These are phyloP conservation scores for Scedosporium aurantiacum DNA, from an alignment of 2,329 filamentous ascomycete species.

Conservation along the genomic window DNA sequence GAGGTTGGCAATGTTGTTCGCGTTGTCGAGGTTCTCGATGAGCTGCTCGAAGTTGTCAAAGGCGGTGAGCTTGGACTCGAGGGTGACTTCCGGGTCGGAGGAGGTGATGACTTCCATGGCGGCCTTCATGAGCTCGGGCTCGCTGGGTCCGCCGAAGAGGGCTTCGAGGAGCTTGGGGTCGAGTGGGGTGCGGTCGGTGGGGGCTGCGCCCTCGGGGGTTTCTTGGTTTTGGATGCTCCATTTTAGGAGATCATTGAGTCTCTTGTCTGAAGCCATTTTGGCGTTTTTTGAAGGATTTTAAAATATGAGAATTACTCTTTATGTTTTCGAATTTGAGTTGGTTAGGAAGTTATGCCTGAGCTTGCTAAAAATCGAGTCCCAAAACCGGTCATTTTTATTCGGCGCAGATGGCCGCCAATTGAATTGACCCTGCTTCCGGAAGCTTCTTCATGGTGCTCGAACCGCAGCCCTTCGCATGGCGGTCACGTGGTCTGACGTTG, in stretches of 20 bases:
- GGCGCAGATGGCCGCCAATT: neutral
- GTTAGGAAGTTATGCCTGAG: neutral
- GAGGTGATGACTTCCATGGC: slow-evolving; percentile 68
- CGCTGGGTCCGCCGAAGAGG: slow-evolving; percentile 74
- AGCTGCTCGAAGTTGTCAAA: slow-evolving; percentile 95
- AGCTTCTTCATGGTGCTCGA: slow-evolving; percentile 2
- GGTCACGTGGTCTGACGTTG: neutral
- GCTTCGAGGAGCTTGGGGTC: slow-evolving; percentile 61
- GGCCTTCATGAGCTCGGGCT: slow-evolving; percentile 84
- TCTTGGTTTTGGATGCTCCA: slow-evolving; percentile 50
- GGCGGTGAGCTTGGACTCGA: slow-evolving; percentile 69
- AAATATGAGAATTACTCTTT: neutral
- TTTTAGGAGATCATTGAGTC: slow-evolving; percentile 67
- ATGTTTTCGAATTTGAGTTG: neutral
- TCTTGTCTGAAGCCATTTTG: slow-evolving; percentile 26
- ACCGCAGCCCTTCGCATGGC: neutral
- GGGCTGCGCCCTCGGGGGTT: slow-evolving; percentile 20
- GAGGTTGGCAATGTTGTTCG: slow-evolving; percentile 78
- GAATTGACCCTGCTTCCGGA: neutral
- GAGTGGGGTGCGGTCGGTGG: slow-evolving; percentile 32
- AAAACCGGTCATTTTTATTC: neutral
- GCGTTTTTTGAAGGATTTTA: neutral
- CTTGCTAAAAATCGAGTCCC: neutral
- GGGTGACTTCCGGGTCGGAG: slow-evolving; percentile 45
- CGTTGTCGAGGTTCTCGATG: slow-evolving; percentile 88